Base-by-base conservation (phyloP, 1,284 basidiomycete species). In the Fomitiporia mediterranea region DNA sequence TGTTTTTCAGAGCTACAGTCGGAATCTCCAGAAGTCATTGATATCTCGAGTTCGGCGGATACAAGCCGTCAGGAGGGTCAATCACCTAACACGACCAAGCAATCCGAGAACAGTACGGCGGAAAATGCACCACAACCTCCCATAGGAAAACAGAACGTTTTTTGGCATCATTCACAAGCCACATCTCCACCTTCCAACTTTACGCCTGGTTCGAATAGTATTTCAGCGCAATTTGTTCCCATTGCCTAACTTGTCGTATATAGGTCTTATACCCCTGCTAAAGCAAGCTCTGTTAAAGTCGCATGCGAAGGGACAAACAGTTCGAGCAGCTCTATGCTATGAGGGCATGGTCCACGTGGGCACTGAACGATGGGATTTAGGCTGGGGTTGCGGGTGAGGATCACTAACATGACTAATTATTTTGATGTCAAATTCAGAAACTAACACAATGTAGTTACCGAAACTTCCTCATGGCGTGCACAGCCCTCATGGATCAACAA, bases 401-500 rank as follows among this genome's bases (percentile, higher is more conserved):
- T n/a, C n/a, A n/a, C 21, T 11, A 40, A 4, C 4, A 15, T 34
- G 32, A 28, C 49, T 17, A 30, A 43, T 43, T 55, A 30, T 53
- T 34, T 50, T 51, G 53, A 42, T 49, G 38, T n/a, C 42, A 55
- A 11, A 17, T 35, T 17, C 2, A 15, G 37, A 13, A 58, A 34
- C 6, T 35, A 34, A 47, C 55, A 51, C 15, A 27, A 15, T 37
- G 32, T 60, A 91, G 89, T n/a, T 94, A 94, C 67, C 84, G 91
- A 30, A 94, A 94, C 66, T 92, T 87, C 64, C 64, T 91, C 55
- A 94, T 95, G 87, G 75, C 78, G 3, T 91, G 91, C 61, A 76
- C 87, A 0, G 78, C 83, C 4, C 75, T 94, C 15, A 79, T 89
- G 73, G 75, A 76, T 43, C 89, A 91, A 66, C 66, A 69, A 53